A percentile compares a stretch with the other conserved stretches of the same genome.
Evolutionary conservation across 2,329 filamentous ascomycete species (phyloP).

Genomic region (Zasmidium citrigriseum): DNA sequence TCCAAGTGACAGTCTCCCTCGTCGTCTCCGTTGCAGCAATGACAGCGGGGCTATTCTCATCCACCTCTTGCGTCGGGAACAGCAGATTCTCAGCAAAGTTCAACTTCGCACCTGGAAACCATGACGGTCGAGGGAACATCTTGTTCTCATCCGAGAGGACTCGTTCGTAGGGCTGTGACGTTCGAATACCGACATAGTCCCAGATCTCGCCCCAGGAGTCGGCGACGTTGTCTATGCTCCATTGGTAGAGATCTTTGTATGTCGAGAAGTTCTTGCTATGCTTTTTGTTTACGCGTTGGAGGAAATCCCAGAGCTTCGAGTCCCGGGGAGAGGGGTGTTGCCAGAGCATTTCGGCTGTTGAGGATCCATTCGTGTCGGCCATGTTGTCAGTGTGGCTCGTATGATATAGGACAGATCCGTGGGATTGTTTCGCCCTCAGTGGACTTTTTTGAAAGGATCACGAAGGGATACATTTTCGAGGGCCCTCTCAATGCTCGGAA

Average conservation of each 20-base stretch:
- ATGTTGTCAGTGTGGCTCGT: background rate
- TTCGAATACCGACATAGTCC: slow-evolving; percentile 75
- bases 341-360: slow-evolving; percentile 33
- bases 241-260: slow-evolving; percentile 77
- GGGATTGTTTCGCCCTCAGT: background rate
- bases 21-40: slow-evolving; percentile 78
- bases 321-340: slow-evolving; percentile 42
- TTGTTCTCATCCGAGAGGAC: slow-evolving; percentile 66
- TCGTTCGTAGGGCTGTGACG: slow-evolving; percentile 64
- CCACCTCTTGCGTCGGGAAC: slow-evolving; percentile 64
- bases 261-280: slow-evolving; percentile 62
- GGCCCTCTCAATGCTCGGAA: background rate
- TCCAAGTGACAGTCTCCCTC: slow-evolving; percentile 72
- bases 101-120: slow-evolving; percentile 75
- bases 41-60: slow-evolving; percentile 67
- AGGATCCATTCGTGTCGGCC: slow-evolving; percentile 5
- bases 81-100: slow-evolving; percentile 97
- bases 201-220: slow-evolving; percentile 85
- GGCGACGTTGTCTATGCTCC: slow-evolving; percentile 77
- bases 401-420: background rate
- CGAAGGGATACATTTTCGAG: background rate
- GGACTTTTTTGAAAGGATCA: background rate
- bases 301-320: slow-evolving; percentile 49
- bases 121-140: slow-evolving; percentile 85
- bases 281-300: slow-evolving; percentile 66